Evolutionary conservation across 2,329 filamentous ascomycete species (phyloP), one percentile per base, ranked within the genome.

Genomic region (Grosmannia serpens): DNA sequence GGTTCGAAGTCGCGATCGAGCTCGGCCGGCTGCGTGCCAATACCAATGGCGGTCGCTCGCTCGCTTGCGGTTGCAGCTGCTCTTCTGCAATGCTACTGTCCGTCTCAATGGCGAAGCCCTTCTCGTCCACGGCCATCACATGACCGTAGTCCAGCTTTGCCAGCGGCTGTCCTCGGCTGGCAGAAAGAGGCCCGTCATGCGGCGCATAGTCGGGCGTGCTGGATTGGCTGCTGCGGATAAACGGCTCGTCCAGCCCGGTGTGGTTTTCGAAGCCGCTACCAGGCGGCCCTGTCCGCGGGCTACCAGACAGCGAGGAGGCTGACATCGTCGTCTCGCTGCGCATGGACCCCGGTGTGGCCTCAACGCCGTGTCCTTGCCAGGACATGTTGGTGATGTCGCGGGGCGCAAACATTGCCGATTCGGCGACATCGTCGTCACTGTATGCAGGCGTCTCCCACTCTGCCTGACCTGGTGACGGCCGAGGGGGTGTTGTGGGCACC

Each of bases 251-350:
- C 46, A 65, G 67, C 53, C 68, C 67, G 17, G 50, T 2, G 53
- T 26, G 41, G 26, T 31, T 6, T 47, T 33, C 17, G 50, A 27
- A 24, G n/a, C 31, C n/a, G 9, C 47, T 50, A 38, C 20, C 24
- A 13, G 10, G n/a, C 24, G 31, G 22, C 38, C 59, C 56, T 1
- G 59, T 41, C 6, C 57, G 59, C 4, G 57, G 50, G 35, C 31
- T 60, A 27, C 50, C 13, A 11, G 71, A 72, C 0, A 67, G 66
- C 0, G 69, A 66, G 0, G 67, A 60, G 0, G 72, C 70, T 13
- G 70, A 70, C 3, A 71, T 53, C 1, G 71, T 73, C 27, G 66
- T 70, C 46, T 68, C 68, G 64, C 71, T 74, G 51, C 64, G 67
- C 22, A 69, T 50, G 1, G 72, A 74, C 51, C 66, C 65, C 0